Base-by-base conservation (phyloP, 1,284 basidiomycete genomes). In the Vanrija sp. region DNA sequence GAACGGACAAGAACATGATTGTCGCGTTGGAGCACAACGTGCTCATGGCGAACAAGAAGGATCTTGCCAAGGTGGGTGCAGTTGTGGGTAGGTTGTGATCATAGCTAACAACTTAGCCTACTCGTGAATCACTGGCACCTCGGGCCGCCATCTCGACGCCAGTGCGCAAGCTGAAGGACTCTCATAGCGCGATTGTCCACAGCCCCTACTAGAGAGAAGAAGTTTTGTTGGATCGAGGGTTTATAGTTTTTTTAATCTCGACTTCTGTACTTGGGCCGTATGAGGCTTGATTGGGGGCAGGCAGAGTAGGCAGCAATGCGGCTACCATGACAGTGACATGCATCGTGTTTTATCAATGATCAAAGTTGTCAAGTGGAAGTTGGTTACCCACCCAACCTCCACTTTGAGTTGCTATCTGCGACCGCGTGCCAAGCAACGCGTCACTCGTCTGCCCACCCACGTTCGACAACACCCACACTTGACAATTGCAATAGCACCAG, bases 21-120 rank as follows among this genome's bases (percentile, higher is more conserved):
- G 95, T 98, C 54, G 95, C 96, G 3, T 79, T 98, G 65, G 85
- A 91, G 73, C 91, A 97, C 77, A 89, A 98, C 69, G 92, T 98
- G 19, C 81, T 97, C 60, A 88, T 91, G 63, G 84, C 96, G 54
- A 93, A 94, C 79, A 96, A 95, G 86, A 91, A 88, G 78, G 86
- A 87, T 61, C 80, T 98, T 54, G 86, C 85, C 77, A 87, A 86
- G 69, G 29, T 43, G 38, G 46, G 42, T 23, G 28, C 34, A 12
- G 21, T 6, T 21, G 40, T 21, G 21, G 40, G 21, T 9, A 18
- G 7, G 7, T 21, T 18, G 40, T 21, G 40, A 19, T 19, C 3
- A 14, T 5, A 16, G n/a, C 21, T 19, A 43, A 12, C 40, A 25
- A 5, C 25, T 52, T 6, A 43, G 34, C 49, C 59, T n/a, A 50